Percentiles rank a stretch among this genome's conserved stretches.
These are phyloP conservation scores for Aspergillus intermedius DNA, from an alignment of 2,329 filamentous ascomycete species.

Conservation along the genomic window DNA sequence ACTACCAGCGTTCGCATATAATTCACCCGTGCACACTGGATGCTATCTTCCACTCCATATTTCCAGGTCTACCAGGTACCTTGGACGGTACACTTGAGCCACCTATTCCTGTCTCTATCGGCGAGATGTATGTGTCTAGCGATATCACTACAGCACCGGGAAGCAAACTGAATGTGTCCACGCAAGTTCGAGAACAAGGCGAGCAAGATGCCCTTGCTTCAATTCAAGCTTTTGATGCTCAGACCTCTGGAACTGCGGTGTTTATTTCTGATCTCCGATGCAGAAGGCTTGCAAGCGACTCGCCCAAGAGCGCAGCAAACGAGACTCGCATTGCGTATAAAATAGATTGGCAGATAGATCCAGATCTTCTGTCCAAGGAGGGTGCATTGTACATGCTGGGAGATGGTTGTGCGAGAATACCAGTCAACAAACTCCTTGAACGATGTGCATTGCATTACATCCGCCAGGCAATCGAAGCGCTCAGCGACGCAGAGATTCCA, in stretches of 20 bases:
- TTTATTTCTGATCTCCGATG: conserved; percentile 12
- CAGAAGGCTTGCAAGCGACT: conserved; percentile 4
- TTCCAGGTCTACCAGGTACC: conserved; percentile 11
- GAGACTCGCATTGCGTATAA: conserved; percentile 9
- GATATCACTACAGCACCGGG: conserved; percentile 5
- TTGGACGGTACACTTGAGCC: conserved; percentile 9
- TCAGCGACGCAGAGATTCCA: not conserved
- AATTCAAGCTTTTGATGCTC: conserved; percentile 5
- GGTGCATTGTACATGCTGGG: not conserved
- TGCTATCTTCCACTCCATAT: conserved; percentile 24
- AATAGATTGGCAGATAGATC: conserved; percentile 16
- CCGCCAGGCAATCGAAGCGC: not conserved
- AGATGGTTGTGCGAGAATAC: not conserved
- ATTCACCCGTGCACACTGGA: conserved; percentile 29
- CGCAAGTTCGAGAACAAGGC: conserved; percentile 2
- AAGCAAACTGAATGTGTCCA: conserved; percentile 7
- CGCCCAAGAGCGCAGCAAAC: not conserved
- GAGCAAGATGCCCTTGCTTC: conserved; percentile 9
- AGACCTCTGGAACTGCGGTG: conserved; percentile 1
- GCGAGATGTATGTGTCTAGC: conserved; percentile 13
- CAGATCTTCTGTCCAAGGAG: conserved; percentile 5
- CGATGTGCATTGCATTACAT: conserved; percentile 4
- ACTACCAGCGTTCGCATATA: conserved; percentile 19
- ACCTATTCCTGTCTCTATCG: conserved; percentile 16
- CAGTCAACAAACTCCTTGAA: not conserved